phyloP scores from a whole-genome alignment of 2,329 filamentous ascomycete species.

The Aspergillus amoenus region DNA sequence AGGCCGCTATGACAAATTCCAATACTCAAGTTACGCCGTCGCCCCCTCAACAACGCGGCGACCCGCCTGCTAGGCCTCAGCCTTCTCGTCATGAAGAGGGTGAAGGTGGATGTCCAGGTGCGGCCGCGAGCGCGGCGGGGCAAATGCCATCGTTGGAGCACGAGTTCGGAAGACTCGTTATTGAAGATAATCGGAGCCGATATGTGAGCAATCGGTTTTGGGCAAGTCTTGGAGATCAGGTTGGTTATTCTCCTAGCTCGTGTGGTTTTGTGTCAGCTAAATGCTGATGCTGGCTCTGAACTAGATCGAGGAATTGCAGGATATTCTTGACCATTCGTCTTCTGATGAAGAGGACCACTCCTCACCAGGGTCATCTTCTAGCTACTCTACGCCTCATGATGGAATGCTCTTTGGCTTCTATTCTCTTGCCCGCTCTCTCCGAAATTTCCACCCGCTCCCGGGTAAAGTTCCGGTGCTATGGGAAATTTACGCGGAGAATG shows the following conservation, averaged over 20 bases:
- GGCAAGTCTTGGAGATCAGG: slow-evolving; percentile 62
- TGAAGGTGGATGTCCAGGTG: slow-evolving; percentile 12
- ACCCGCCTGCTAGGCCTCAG: not conserved
- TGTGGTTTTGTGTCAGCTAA: not conserved
- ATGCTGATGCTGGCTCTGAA: slow-evolving; percentile 4
- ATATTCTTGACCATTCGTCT: slow-evolving; percentile 58
- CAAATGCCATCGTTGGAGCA: slow-evolving; percentile 34
- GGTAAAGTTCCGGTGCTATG: slow-evolving; percentile 54
- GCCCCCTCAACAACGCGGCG: slow-evolving; percentile 11
- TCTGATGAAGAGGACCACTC: slow-evolving; percentile 56
- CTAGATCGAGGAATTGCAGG: slow-evolving; percentile 61
- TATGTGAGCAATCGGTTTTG: slow-evolving; percentile 65
- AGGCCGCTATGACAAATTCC: slow-evolving; percentile 30
- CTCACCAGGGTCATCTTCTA: slow-evolving; percentile 44
- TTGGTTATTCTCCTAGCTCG: slow-evolving; percentile 24
- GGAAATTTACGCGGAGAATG: slow-evolving; percentile 60
- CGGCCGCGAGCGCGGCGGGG: slow-evolving; percentile 9
- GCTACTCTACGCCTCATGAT: slow-evolving; percentile 49
- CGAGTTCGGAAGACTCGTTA: slow-evolving; percentile 58
- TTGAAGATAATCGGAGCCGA: slow-evolving; percentile 59
- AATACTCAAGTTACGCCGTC: slow-evolving; percentile 7
- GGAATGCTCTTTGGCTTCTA: slow-evolving; percentile 62
- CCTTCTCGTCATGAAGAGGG: not conserved
- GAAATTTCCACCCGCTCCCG: slow-evolving; percentile 55
- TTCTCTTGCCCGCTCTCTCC: slow-evolving; percentile 56